Percentiles rank a stretch among this genome's conserved stretches.
These are phyloP conservation scores for Ustilago loliicola DNA, from an alignment of 1,284 basidiomycete species.

Conservation along the genomic window DNA sequence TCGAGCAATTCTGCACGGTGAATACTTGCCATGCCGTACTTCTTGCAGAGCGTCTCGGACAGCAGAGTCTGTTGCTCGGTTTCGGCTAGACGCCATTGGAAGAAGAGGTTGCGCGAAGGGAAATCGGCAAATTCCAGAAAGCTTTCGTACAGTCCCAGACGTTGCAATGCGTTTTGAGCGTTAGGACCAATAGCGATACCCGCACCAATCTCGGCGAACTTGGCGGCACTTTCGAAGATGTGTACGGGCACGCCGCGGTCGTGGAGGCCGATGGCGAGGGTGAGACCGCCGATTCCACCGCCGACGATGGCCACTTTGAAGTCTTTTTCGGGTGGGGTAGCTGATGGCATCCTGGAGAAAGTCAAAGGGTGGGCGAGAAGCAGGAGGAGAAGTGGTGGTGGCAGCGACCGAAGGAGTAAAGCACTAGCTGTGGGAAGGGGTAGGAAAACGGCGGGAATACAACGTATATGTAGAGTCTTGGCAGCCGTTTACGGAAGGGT, in stretches of 20 bases:
- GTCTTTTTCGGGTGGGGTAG: slow-evolving; percentile 30
- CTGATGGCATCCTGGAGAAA: slow-evolving; percentile 4
- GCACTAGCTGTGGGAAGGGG: neutral
- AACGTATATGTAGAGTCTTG: too few relatives aligned
- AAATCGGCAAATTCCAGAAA: slow-evolving; percentile 49
- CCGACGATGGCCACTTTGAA: slow-evolving; percentile 51
- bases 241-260: slow-evolving; percentile 28
- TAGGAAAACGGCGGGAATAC: too few relatives aligned
- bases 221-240: slow-evolving; percentile 48
- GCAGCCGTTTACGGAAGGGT: neutral
- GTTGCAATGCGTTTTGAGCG: slow-evolving; percentile 34
- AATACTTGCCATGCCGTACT: slow-evolving; percentile 48
- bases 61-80: slow-evolving; percentile 32
- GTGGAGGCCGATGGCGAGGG: slow-evolving; percentile 45
- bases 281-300: slow-evolving; percentile 57
- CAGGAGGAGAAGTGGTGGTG: neutral
- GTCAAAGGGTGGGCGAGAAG: neutral
- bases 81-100: slow-evolving; percentile 54
- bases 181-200: slow-evolving; percentile 44
- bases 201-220: slow-evolving; percentile 52
- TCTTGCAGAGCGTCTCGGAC: slow-evolving; percentile 43
- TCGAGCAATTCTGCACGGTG: slow-evolving; percentile 56
- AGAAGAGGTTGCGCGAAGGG: slow-evolving; percentile 47
- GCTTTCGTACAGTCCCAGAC: slow-evolving; percentile 36
- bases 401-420: neutral